These are phyloP conservation scores for Trapa bicornis DNA, from an alignment of 345 rosid species.

Conservation along the genomic window DNA sequence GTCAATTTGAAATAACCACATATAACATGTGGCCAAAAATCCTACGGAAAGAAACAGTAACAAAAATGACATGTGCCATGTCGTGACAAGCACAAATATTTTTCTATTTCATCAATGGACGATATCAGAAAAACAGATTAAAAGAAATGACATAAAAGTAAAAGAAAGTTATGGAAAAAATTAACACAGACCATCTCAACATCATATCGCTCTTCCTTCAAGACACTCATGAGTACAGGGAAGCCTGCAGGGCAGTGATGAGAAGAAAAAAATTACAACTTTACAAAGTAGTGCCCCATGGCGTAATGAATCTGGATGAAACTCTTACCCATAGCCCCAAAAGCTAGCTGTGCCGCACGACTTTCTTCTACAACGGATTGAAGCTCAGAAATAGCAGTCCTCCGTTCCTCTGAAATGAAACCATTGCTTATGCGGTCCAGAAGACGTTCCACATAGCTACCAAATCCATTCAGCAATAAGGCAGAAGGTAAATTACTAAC, in stretches of 20 bases:
- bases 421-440: conserved; percentile 89
- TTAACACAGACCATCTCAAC: conserved; percentile 60
- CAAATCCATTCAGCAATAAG: background rate
- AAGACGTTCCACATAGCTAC: conserved; percentile 80
- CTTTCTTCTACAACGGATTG: conserved; percentile 88
- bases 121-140: background rate
- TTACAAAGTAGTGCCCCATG: too few relatives aligned
- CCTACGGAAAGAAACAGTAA: too few relatives aligned
- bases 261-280: too few relatives aligned
- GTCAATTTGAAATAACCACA: background rate
- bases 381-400: conserved; percentile 74
- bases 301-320: conserved; percentile 2
- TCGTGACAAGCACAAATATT: background rate
- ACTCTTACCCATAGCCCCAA: conserved; percentile 73
- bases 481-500: background rate
- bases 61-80: background rate
- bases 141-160: background rate
- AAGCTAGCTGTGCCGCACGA: conserved; percentile 71
- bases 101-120: too few relatives aligned
- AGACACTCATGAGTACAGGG: conserved; percentile 71
- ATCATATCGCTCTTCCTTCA: conserved; percentile 84
- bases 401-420: conserved; percentile 74
- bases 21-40: too few relatives aligned
- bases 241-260: conserved; percentile 59
- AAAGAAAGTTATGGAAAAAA: too few relatives aligned